A percentile compares a stretch with the other conserved stretches of the same genome.
These are phyloP conservation scores for Podaxis sp. DNA, from an alignment of 768 basidiomycete genomes.

Conservation along the genomic window DNA sequence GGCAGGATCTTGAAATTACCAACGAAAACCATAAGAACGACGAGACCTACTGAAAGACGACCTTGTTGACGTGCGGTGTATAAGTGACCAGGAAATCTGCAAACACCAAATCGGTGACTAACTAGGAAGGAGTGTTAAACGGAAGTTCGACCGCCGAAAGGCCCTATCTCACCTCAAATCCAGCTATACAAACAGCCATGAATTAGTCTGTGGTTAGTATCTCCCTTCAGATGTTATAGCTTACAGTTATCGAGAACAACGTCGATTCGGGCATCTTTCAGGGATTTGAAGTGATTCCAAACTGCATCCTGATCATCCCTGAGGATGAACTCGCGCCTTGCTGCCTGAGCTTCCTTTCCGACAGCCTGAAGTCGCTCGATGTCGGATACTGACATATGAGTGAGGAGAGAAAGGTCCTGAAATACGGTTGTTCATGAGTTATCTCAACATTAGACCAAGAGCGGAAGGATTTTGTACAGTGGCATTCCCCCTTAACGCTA, in stretches of 20 bases:
- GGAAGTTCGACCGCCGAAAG: not conserved
- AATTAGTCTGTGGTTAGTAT: not conserved
- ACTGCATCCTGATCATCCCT: slow-evolving; percentile 75
- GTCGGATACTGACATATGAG: slow-evolving; percentile 79
- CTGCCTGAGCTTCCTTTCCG: slow-evolving; percentile 76
- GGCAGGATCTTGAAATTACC: slow-evolving; percentile 2
- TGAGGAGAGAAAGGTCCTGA: slow-evolving; percentile 90
- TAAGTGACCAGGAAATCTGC: slow-evolving; percentile 91
- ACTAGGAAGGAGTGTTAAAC: slow-evolving; percentile 37
- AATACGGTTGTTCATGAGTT: not conserved
- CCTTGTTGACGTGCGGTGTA: slow-evolving; percentile 78
- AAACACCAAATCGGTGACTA: slow-evolving; percentile 92
- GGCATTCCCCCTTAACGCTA: slow-evolving; percentile 79
- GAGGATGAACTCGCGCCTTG: slow-evolving; percentile 77
- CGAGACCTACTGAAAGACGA: slow-evolving; percentile 83
- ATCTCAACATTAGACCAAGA: not conserved
- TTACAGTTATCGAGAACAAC: slow-evolving; percentile 91
- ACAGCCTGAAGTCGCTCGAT: slow-evolving; percentile 82
- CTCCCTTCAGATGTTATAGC: slow-evolving; percentile 5
- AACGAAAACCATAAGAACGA: not conserved
- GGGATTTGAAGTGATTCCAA: slow-evolving; percentile 68
- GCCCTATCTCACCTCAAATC: slow-evolving; percentile 69
- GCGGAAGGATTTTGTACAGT: slow-evolving; percentile 50
- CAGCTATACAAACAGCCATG: slow-evolving; percentile 49
- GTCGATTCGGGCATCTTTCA: slow-evolving; percentile 65